These are phyloP conservation scores for Skeletonema tropicum DNA, from an alignment of 108 stramenopile species.

Conservation along the genomic window DNA sequence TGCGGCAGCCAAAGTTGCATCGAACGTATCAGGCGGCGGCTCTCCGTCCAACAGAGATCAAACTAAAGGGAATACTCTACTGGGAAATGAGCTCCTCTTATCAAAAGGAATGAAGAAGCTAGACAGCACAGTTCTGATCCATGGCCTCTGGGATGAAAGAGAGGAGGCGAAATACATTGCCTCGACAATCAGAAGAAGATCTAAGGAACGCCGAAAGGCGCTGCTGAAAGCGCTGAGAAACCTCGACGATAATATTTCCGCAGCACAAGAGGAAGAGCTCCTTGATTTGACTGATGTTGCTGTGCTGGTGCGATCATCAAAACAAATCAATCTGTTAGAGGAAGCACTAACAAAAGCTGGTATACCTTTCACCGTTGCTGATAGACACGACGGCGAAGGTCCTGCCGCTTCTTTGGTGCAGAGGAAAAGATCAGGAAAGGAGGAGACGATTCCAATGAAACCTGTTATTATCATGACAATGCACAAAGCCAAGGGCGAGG, in stretches of 20 bases:
- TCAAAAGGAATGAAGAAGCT: slow-evolving; percentile 44
- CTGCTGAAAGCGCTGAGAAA: slow-evolving; percentile 38
- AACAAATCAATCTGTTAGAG: slow-evolving; percentile 47
- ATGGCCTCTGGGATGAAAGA: slow-evolving; percentile 60
- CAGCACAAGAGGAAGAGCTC: slow-evolving; percentile 13
- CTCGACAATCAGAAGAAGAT: slow-evolving; percentile 45
- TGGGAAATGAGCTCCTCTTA: slow-evolving; percentile 44
- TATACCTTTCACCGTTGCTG: slow-evolving; percentile 41
- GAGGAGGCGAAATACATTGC: slow-evolving; percentile 67
- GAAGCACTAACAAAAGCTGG: slow-evolving; percentile 43
- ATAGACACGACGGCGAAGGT: slow-evolving; percentile 6
- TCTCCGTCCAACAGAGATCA: neutral
- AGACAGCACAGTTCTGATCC: slow-evolving; percentile 47
- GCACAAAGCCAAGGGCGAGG: slow-evolving; percentile 66
- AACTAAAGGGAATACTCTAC: slow-evolving; percentile 17
- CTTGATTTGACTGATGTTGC: slow-evolving; percentile 58
- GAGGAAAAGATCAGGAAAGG: slow-evolving; percentile 7
- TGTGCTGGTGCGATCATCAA: slow-evolving; percentile 56
- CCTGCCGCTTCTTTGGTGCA: slow-evolving; percentile 1
- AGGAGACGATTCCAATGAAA: slow-evolving; percentile 46
- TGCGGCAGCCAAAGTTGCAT: slow-evolving; percentile 38
- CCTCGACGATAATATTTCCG: slow-evolving; percentile 14
- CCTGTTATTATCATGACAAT: slow-evolving; percentile 66
- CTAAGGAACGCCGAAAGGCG: slow-evolving; percentile 40
- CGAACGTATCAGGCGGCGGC: slow-evolving; percentile 1